Base-by-base conservation (phyloP, 139 green algal species). In the Pleodorina starrii region DNA sequence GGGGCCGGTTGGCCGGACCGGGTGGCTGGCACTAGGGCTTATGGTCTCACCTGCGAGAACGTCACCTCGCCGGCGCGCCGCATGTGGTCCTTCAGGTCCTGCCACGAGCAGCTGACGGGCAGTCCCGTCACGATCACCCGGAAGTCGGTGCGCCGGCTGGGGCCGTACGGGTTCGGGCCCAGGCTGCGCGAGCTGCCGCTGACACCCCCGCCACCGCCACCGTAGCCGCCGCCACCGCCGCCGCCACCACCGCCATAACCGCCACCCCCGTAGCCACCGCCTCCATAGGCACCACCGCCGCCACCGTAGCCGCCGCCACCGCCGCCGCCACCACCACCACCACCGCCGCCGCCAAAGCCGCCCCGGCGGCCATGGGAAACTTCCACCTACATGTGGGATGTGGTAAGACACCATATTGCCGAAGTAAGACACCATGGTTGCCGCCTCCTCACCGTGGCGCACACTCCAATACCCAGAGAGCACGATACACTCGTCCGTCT, bases 1-100 rank as follows among this genome's bases (percentile, higher is more conserved):
- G n/a, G n/a, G n/a, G n/a, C n/a, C n/a, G n/a, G n/a, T n/a, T n/a
- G n/a, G n/a, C n/a, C n/a, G n/a, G n/a, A n/a, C n/a, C n/a, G n/a
- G n/a, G n/a, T n/a, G n/a, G n/a, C n/a, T n/a, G n/a, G n/a, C n/a
- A n/a, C n/a, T n/a, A n/a, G n/a, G n/a, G 5, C 5, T 5, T 66
- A 9, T 7, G 54, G 3, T 66, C 32, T 73, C 79, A 94, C 93
- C 85, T 96, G 90, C 48, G 91, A 80, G 84, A 94, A 96, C 0
- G 94, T 95, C 25, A 96, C 94, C 16, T 96, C 94, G 25, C 92
- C 92, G 27, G 89, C 87, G 11, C 83, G 85, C 72, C 95, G 92
- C 95, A 97, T 97, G 93, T 97, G 95, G 89, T 97, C 97, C 94
- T 99, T 99, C 21, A 99, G 93, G 89, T 99, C 97, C 90, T 99